A percentile compares a stretch with the other conserved stretches of the same genome.
phyloP scores from a whole-genome alignment of 2,329 filamentous ascomycete genomes.

The Talaromyces sp. region DNA sequence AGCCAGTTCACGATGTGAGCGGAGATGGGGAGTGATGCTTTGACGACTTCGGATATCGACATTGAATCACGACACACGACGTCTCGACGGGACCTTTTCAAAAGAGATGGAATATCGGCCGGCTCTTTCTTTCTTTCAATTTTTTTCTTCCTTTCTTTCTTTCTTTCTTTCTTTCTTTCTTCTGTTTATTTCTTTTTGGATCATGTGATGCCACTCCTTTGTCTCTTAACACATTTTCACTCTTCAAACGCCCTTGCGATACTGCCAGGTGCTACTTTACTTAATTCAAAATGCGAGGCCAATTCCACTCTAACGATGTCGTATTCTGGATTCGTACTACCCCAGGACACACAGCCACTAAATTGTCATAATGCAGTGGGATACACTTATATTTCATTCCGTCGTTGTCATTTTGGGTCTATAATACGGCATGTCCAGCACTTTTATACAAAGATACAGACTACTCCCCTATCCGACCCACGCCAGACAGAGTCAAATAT shows the following conservation, averaged over 20 bases:
- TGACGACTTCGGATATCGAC: neutral
- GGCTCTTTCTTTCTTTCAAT: neutral
- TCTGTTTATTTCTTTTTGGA: neutral
- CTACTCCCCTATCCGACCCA: constrained; percentile 49
- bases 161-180: neutral
- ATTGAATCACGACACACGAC: neutral
- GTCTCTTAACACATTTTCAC: neutral
- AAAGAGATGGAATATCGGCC: neutral
- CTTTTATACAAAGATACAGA: neutral
- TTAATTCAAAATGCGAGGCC: neutral
- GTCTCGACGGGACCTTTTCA: neutral
- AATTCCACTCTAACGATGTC: neutral
- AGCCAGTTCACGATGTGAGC: constrained; percentile 6
- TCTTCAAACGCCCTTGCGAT: neutral
- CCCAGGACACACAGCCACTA: neutral
- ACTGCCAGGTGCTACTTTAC: neutral
- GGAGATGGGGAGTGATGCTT: neutral
- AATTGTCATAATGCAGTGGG: neutral
- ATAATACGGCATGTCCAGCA: neutral
- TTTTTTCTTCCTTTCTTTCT: neutral
- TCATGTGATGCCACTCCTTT: neutral
- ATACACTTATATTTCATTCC: neutral
- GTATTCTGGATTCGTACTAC: neutral
- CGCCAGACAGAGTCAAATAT: constrained; percentile 60
- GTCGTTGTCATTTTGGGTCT: neutral